Percentiles rank a stretch among this genome's conserved stretches.
These are phyloP conservation scores for Cryptococcus sp. DNA, from an alignment of 1,284 basidiomycete genomes.

Conservation along the genomic window DNA sequence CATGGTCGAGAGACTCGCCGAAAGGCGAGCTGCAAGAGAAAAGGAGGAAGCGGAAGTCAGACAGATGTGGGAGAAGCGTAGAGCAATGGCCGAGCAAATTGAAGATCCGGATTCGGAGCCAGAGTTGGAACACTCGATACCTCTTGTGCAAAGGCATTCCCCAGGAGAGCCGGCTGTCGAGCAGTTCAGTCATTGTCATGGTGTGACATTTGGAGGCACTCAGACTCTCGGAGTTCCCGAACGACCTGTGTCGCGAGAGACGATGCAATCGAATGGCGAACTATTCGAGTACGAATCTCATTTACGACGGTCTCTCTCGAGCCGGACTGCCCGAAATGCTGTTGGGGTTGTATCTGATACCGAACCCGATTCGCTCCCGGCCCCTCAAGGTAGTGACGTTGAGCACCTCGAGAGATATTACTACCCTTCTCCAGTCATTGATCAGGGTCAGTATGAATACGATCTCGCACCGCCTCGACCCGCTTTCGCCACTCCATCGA, in stretches of 20 bases:
- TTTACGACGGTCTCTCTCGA: slow-evolving; percentile 35
- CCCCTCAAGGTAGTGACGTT: not conserved
- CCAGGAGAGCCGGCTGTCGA: slow-evolving; percentile 3
- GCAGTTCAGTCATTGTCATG: not conserved
- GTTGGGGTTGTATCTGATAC: slow-evolving; percentile 8
- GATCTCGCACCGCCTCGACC: slow-evolving; percentile 15
- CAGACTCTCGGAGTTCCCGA: slow-evolving; percentile 18
- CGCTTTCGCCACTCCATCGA: slow-evolving; percentile 20
- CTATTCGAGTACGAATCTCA: slow-evolving; percentile 45
- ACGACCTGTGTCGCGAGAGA: slow-evolving; percentile 34
- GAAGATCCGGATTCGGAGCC: slow-evolving; percentile 1
- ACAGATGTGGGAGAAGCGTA: slow-evolving; percentile 36
- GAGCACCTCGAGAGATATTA: not conserved
- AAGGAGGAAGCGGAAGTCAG: slow-evolving; percentile 38
- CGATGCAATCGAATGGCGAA: slow-evolving; percentile 32
- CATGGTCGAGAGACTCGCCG: slow-evolving; percentile 46
- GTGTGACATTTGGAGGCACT: not conserved
- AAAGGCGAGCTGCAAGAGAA: slow-evolving; percentile 35
- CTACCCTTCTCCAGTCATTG: not conserved
- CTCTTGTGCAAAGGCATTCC: slow-evolving; percentile 5
- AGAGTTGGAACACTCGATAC: not conserved
- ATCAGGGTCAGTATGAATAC: slow-evolving; percentile 2
- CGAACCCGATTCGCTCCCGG: slow-evolving; percentile 10
- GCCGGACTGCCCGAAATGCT: slow-evolving; percentile 33
- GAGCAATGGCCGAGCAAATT: slow-evolving; percentile 13